phyloP scores from a whole-genome alignment of 257 asterid genomes.

The Solanum chilense region DNA sequence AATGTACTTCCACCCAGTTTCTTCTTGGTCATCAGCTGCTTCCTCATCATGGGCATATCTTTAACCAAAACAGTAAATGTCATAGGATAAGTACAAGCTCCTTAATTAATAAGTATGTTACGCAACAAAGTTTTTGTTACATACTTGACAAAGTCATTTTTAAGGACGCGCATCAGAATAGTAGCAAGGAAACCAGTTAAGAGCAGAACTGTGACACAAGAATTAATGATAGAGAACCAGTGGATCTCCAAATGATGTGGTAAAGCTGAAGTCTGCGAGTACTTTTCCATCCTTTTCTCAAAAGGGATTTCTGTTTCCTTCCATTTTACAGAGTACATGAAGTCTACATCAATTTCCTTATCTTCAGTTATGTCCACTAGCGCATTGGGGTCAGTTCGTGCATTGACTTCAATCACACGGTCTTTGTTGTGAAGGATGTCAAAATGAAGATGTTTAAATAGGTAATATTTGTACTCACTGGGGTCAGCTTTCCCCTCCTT shows the following conservation, averaged over 20 bases:
- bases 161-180: constrained; percentile 17
- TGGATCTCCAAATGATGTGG: constrained; percentile 23
- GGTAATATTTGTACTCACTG: constrained; percentile 7
- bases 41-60: constrained; percentile 28
- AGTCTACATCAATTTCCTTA: constrained; percentile 20
- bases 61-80: background rate
- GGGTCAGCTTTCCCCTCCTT: constrained; percentile 7
- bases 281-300: constrained; percentile 25
- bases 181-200: constrained; percentile 22
- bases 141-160: constrained; percentile 21
- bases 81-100: background rate
- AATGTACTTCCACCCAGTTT: constrained; percentile 25
- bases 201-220: constrained; percentile 21
- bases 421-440: constrained; percentile 6
- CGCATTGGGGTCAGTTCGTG: constrained; percentile 7
- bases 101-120: background rate
- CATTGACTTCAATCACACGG: constrained; percentile 9
- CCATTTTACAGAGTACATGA: constrained; percentile 24
- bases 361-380: constrained; percentile 18
- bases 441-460: constrained; percentile 8
- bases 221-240: constrained; percentile 25
- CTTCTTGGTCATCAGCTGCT: constrained; percentile 22
- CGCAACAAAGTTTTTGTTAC: background rate
- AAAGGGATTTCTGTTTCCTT: constrained; percentile 14
- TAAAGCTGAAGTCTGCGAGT: constrained; percentile 16